Evolutionary conservation across 495 filamentous ascomycete species (phyloP).

Genomic region (Cetradonia linearis): DNA sequence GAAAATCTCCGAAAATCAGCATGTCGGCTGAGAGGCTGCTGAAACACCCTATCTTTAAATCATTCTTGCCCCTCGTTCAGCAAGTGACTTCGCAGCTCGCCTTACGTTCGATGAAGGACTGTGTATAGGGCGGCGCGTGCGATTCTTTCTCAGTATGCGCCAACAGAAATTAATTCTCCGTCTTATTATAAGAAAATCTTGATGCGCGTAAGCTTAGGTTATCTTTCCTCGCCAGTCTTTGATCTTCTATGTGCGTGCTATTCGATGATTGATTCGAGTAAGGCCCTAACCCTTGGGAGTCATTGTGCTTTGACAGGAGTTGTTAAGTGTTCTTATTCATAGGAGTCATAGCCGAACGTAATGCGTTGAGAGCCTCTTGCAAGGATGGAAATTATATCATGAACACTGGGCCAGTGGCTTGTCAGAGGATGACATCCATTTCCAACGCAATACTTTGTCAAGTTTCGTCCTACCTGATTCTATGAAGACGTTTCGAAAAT

Average conservation of each 20-base stretch:
- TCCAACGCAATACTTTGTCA: slow-evolving; percentile 10
- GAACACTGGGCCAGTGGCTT: slow-evolving; percentile 10
- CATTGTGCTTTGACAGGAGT: slow-evolving; percentile 19
- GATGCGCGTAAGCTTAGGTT: slow-evolving; percentile 18
- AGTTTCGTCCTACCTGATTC: slow-evolving; percentile 4
- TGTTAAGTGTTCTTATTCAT: slow-evolving; percentile 5
- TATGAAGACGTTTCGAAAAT: slow-evolving; percentile 7
- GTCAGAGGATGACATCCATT: not conserved
- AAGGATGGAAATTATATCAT: slow-evolving; percentile 14
- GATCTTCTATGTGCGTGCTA: slow-evolving; percentile 12
- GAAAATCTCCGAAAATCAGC: slow-evolving; percentile 13
- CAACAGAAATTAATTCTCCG: slow-evolving; percentile 10
- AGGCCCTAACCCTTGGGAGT: slow-evolving; percentile 8
- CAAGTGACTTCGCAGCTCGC: not conserved
- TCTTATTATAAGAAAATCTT: slow-evolving; percentile 5
- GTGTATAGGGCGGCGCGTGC: slow-evolving; percentile 9
- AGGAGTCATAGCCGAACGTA: slow-evolving; percentile 16
- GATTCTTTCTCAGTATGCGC: slow-evolving; percentile 9
- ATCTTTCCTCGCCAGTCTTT: slow-evolving; percentile 12
- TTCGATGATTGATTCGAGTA: slow-evolving; percentile 21
- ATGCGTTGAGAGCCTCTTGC: slow-evolving; percentile 4
- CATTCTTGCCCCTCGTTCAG: slow-evolving; percentile 9
- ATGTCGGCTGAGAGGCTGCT: slow-evolving; percentile 6
- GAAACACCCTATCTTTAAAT: slow-evolving; percentile 8
- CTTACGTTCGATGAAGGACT: slow-evolving; percentile 2